Conservation (phyloP, 2,329 filamentous ascomycete species). For the Fusarium decemcellulare region DNA sequence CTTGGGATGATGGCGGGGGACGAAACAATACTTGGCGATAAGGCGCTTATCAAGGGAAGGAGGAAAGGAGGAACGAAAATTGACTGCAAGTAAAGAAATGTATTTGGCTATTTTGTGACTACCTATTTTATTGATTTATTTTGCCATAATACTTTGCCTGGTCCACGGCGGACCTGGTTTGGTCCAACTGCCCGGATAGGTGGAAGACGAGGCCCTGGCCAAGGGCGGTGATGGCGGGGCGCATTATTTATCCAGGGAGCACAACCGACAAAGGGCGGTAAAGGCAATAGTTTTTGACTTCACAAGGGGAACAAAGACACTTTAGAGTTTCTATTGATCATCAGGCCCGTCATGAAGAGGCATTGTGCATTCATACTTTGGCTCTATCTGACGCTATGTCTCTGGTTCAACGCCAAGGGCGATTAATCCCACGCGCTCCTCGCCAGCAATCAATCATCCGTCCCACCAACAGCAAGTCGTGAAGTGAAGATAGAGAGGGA, state of each 20-base stretch:
- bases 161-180: too few species aligned
- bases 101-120: too few species aligned
- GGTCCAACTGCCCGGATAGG: too few species aligned
- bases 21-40: too few species aligned
- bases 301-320: slow-evolving; percentile 16
- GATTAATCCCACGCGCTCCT: slow-evolving; percentile 11
- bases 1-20: neutral
- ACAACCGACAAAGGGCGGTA: slow-evolving; percentile 35
- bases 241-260: slow-evolving; percentile 27
- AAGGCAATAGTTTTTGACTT: slow-evolving; percentile 26
- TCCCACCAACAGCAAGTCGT: neutral
- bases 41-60: too few species aligned
- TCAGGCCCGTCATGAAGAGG: neutral
- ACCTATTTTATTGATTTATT: too few species aligned
- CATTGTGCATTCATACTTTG: neutral
- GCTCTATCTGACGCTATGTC: slow-evolving; percentile 16
- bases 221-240: slow-evolving; percentile 29
- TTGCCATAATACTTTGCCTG: too few species aligned
- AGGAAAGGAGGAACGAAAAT: too few species aligned
- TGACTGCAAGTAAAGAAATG: too few species aligned
- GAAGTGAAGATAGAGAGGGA: slow-evolving; percentile 25
- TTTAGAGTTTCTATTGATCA: slow-evolving; percentile 19
- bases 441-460: neutral
- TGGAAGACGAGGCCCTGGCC: too few species aligned
- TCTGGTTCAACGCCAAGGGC: slow-evolving; percentile 12